Percentiles rank a stretch among this genome's conserved stretches.
Evolutionary conservation across 352 stramenopile genomes (phyloP).

Genomic region (Phytophthora citrophthora): DNA sequence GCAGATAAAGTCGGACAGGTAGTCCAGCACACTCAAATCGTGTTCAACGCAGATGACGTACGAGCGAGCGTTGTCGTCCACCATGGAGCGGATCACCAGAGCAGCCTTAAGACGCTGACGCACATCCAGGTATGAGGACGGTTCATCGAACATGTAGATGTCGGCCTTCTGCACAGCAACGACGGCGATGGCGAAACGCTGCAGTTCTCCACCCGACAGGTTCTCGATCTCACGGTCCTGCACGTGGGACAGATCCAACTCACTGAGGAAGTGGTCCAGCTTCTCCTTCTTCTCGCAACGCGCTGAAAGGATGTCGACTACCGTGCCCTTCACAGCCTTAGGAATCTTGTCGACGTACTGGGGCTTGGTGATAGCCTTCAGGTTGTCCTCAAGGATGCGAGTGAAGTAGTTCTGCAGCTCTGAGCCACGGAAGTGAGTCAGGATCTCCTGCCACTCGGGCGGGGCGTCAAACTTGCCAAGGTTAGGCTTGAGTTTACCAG

Average conservation of each 20-base stretch:
- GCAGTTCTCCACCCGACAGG: conserved; percentile 98
- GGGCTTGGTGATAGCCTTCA: conserved; percentile 99
- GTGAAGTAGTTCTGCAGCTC: conserved; percentile 99
- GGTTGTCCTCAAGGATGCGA: conserved; percentile 98
- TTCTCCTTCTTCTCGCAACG: conserved; percentile 93
- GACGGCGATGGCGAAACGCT: conserved; percentile 98
- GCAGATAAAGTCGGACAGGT: conserved; percentile 99
- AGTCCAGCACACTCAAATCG: conserved; percentile 99
- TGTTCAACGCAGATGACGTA: conserved; percentile 99
- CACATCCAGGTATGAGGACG: conserved; percentile 99
- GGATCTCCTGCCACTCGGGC: conserved; percentile 99
- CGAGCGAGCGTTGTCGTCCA: conserved; percentile 86
- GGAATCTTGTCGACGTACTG: conserved; percentile 99
- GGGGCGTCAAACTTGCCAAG: conserved; percentile 96
- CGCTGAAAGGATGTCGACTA: conserved; percentile 93
- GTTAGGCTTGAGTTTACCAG: conserved; percentile 99
- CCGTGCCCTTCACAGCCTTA: conserved; percentile 94
- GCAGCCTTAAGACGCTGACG: conserved; percentile 98
- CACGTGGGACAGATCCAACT: conserved; percentile 97
- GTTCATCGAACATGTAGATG: conserved; percentile 99
- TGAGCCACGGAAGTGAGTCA: conserved; percentile 97
- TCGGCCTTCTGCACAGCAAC: conserved; percentile 96
- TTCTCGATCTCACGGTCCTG: conserved; percentile 96
- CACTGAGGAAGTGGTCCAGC: conserved; percentile 86
- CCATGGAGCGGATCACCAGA: conserved; percentile 97